phyloP scores from a whole-genome alignment of 108 stramenopile genomes.

The Skeletonema menzelii region DNA sequence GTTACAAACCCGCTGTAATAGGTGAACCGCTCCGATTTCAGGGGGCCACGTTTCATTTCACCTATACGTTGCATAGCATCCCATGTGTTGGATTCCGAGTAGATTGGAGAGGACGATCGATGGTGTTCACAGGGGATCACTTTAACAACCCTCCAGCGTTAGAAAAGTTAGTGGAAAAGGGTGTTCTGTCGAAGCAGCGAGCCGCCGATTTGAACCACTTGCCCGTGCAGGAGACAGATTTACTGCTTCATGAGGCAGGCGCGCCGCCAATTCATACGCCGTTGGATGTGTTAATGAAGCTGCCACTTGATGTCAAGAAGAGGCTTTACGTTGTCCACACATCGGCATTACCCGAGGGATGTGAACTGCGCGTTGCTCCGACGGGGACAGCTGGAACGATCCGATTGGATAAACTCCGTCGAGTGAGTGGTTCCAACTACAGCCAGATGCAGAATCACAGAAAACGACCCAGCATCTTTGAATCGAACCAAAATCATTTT shows the following conservation, averaged over 20 bases:
- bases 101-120: constrained; percentile 86
- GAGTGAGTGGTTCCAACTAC: constrained; percentile 12
- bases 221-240: constrained; percentile 85
- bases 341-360: constrained; percentile 70
- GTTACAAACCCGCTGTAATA: constrained; percentile 87
- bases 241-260: constrained; percentile 91
- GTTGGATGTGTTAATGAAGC: constrained; percentile 70
- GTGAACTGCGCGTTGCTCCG: constrained; percentile 78
- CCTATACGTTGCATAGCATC: constrained; percentile 90
- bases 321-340: constrained; percentile 95
- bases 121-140: constrained; percentile 94
- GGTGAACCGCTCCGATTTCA: constrained; percentile 86
- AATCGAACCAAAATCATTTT: constrained; percentile 3
- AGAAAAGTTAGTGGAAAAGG: constrained; percentile 62
- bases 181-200: constrained; percentile 73
- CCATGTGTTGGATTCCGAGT: constrained; percentile 93
- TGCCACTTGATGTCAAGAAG: constrained; percentile 76
- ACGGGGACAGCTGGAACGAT: constrained; percentile 91
- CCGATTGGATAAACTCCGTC: constrained; percentile 61
- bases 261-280: constrained; percentile 95
- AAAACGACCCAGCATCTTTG: constrained; percentile 27
- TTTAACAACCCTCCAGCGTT: constrained; percentile 85
- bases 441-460: neutral
- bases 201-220: constrained; percentile 81
- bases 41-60: constrained; percentile 90